Evolutionary conservation across 1,139 yeast genomes (phyloP).

Genomic region (Kluyveromyces sp.): DNA sequence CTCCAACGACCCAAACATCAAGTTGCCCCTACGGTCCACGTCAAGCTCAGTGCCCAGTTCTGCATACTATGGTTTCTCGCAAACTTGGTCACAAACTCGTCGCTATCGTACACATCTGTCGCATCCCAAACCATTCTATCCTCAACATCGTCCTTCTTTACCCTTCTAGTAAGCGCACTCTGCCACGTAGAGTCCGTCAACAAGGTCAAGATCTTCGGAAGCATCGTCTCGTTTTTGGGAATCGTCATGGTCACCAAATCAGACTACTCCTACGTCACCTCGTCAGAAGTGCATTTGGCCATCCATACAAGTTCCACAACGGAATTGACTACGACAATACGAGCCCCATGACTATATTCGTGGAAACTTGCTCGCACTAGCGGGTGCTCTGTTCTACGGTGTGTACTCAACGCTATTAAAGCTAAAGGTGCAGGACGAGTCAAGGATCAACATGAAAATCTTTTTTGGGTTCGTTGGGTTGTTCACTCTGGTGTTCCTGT

Average conservation of each 20-base stretch:
- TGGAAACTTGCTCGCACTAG: slow-evolving; percentile 69
- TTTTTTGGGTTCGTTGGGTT: slow-evolving; percentile 94
- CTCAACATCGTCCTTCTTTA: slow-evolving; percentile 88
- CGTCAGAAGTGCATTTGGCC: slow-evolving; percentile 4
- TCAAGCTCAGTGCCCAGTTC: slow-evolving; percentile 66
- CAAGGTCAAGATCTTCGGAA: slow-evolving; percentile 56
- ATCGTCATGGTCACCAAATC: slow-evolving; percentile 68
- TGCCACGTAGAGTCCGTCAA: slow-evolving; percentile 66
- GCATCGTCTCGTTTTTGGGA: slow-evolving; percentile 67
- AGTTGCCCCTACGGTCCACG: slow-evolving; percentile 40
- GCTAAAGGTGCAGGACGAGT: slow-evolving; percentile 61
- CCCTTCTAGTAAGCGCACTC: slow-evolving; percentile 71
- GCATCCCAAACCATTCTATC: slow-evolving; percentile 89
- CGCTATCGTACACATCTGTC: slow-evolving; percentile 80
- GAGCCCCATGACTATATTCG: slow-evolving; percentile 39
- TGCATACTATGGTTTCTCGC: slow-evolving; percentile 86
- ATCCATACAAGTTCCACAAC: slow-evolving; percentile 10
- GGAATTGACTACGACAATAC: slow-evolving; percentile 10
- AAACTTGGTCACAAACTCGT: slow-evolving; percentile 80
- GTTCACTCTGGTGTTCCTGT: slow-evolving; percentile 62
- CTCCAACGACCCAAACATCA: slow-evolving; percentile 13
- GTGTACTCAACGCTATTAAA: slow-evolving; percentile 84
- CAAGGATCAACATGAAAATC: slow-evolving; percentile 69
- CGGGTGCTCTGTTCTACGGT: slow-evolving; percentile 84
- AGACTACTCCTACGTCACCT: slow-evolving; percentile 31